phyloP scores from a whole-genome alignment of 805 yeast species.

The Nakazawaea wickerhamii region DNA sequence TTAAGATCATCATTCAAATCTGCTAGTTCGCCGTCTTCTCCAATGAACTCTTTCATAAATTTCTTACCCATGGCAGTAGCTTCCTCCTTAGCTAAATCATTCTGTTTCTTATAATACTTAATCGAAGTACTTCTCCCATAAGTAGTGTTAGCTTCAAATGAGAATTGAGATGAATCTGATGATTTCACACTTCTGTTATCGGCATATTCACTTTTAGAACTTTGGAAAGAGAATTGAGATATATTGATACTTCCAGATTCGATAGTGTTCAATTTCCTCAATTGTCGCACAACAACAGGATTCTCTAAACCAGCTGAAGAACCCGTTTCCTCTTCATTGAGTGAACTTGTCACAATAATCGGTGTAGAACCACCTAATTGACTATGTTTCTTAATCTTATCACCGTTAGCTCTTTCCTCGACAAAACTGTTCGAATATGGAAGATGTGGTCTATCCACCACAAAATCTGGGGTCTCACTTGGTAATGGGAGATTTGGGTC shows the following conservation, averaged over 20 bases:
- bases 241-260: neutral
- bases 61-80: constrained; percentile 14
- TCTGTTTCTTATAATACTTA: constrained; percentile 30
- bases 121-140: constrained; percentile 31
- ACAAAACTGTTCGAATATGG: neutral
- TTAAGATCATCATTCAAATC: constrained; percentile 29
- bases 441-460: constrained; percentile 7
- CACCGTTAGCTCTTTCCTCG: neutral
- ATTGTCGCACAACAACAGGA: neutral
- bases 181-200: neutral
- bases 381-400: neutral
- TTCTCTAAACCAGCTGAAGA: constrained; percentile 3
- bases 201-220: neutral
- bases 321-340: neutral
- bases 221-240: neutral
- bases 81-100: constrained; percentile 25
- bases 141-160: constrained; percentile 25
- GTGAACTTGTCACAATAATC: too few relatives aligned
- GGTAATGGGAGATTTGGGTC: constrained; percentile 5
- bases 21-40: constrained; percentile 17
- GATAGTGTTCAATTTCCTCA: neutral
- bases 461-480: constrained; percentile 7
- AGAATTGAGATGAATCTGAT: constrained; percentile 26
- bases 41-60: constrained; percentile 23
- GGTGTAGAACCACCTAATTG: too few relatives aligned